These are phyloP conservation scores for Lecanosticta acicola DNA, from an alignment of 2,329 filamentous ascomycete species.

Conservation along the genomic window DNA sequence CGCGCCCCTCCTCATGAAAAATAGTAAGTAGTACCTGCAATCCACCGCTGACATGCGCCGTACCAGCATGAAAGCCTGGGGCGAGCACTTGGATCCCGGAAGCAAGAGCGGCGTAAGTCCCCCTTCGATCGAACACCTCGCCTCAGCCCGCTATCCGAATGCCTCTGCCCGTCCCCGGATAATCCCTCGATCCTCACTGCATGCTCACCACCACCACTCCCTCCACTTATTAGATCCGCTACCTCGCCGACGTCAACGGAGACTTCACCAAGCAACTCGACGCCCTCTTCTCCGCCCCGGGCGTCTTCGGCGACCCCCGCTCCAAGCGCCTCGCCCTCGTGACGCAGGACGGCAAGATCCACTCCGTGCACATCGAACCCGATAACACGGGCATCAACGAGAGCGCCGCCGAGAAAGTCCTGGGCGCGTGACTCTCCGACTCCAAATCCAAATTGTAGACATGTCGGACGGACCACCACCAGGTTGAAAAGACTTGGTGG, in stretches of 20 bases:
- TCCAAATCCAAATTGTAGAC: no score
- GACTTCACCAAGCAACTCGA: conserved; percentile 80
- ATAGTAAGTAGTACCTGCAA: no score
- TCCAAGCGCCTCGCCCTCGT: conserved; percentile 85
- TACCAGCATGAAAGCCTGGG: conserved; percentile 75
- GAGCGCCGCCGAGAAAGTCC: conserved; percentile 17
- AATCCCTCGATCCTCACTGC: not conserved
- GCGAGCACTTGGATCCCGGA: conserved; percentile 66
- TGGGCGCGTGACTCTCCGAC: conserved; percentile 1
- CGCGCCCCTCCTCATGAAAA: conserved; percentile 6
- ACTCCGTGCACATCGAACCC: conserved; percentile 74
- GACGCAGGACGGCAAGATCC: conserved; percentile 78
- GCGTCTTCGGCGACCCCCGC: conserved; percentile 75
- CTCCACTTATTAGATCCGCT: conserved; percentile 61
- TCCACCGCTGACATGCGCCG: not conserved
- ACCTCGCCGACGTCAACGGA: conserved; percentile 75
- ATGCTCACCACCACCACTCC: not conserved
- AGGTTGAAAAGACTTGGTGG: no score
- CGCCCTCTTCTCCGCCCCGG: conserved; percentile 69
- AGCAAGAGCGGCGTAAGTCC: conserved; percentile 67
- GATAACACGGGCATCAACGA: conserved; percentile 44
- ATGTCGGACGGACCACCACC: no score
- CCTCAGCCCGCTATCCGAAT: no score
- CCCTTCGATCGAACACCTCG: no score
- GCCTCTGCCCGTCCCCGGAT: not conserved